Evolutionary conservation across 345 rosid species (phyloP).

Genomic region (Eucalyptus sp.): DNA sequence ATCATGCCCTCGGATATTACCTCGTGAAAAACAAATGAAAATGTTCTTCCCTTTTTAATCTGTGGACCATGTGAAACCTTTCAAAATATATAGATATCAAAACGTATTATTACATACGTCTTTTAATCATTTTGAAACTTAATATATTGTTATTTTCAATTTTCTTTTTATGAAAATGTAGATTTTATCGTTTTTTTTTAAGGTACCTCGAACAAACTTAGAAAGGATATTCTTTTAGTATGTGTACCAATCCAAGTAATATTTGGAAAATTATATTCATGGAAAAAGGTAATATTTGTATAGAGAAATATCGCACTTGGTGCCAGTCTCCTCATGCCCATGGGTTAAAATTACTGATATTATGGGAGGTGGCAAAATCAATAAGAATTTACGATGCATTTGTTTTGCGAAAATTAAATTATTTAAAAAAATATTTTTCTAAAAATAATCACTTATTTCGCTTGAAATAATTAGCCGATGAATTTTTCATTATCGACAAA

Average conservation of each 20-base stretch:
- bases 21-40: neutral
- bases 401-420: fast-evolving
- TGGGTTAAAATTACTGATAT: neutral
- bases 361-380: neutral
- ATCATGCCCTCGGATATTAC: neutral
- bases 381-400: neutral
- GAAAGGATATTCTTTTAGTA: neutral
- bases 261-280: neutral
- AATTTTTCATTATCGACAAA: too few species aligned
- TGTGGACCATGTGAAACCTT: neutral
- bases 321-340: neutral
- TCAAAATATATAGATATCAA: neutral
- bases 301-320: neutral
- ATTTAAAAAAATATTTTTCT: too few species aligned
- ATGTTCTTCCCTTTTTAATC: neutral
- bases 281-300: neutral
- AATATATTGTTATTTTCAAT: neutral
- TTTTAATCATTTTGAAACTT: neutral
- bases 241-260: neutral
- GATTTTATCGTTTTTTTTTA: neutral
- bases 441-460: too few species aligned
- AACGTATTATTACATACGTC: neutral
- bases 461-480: too few species aligned
- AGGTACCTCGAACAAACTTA: neutral
- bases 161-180: neutral